Evolutionary conservation across 2,329 filamentous ascomycete species (phyloP), one percentile per base, ranked within the genome.

Genomic region (Leptographium galeiforme): DNA sequence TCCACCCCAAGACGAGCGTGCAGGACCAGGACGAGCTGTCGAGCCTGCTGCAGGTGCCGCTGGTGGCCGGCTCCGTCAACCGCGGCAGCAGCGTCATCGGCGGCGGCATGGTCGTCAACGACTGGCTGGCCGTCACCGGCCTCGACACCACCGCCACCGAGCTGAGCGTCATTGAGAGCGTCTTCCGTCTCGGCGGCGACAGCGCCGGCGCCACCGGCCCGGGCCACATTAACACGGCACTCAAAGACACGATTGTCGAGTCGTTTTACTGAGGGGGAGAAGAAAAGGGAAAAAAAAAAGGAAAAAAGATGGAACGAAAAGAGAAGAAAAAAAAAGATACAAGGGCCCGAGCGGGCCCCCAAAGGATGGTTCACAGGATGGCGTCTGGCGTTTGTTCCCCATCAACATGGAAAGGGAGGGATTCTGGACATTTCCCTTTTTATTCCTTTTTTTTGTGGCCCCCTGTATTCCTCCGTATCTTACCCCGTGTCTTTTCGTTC

Each of bases 221-320:
- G 50, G 81, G 81, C 64, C 83, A 80, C 63, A 89, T 91, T 72
- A 87, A 87, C 68, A 86, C 83, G 51, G 83, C 74, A 61, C 84
- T 96, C 75, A 97, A 96, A 80, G 91, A 97, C 69, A 93, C 89
- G 60, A 95, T 98, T 81, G 93, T 98, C 57, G 93, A 98, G 76
- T 95, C 88, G 63, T 98, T 97, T 74, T 98, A 98, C 75, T 98
- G 43, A 46, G 33, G 18, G 19, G 13, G 25, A 25, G 18, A 8
- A 18, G 8, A 18, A n/a, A 34, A 41, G n/a, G 14, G 6, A 13
- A 2, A 16, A 45, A 18, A 45, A n/a, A 8, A 16, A n/a, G 2
- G 7, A 16, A 36, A 13, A 13, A 30, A 38, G 8, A 36, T 36
- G 34, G 25, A 41, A 8, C 2, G 34, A 8, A 14, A 14, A 30